These are phyloP conservation scores for Polychytrium aggregatum DNA, from an alignment of 192 early-diverging fungal genomes.

Conservation along the genomic window DNA sequence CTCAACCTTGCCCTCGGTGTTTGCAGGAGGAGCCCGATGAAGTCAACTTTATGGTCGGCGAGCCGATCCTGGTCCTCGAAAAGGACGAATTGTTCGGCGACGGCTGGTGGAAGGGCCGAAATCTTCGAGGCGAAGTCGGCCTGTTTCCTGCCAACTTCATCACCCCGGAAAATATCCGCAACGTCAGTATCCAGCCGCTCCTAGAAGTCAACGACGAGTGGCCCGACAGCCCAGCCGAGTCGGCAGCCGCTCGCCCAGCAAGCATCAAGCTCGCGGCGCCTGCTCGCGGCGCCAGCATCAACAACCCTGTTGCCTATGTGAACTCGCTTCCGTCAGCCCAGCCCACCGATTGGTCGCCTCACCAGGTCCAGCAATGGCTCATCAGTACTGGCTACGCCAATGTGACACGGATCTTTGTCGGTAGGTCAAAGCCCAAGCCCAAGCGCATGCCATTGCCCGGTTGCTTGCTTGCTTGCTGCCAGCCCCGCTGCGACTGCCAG, in stretches of 20 bases:
- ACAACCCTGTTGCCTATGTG: background rate
- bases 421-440: too few species aligned
- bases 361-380: background rate
- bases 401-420: too few species aligned
- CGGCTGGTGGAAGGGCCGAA: constrained; percentile 75
- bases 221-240: too few species aligned
- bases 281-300: background rate
- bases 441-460: too few species aligned
- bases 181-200: too few species aligned
- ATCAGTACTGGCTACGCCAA: too few species aligned
- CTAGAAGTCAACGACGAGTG: too few species aligned
- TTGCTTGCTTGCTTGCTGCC: too few species aligned
- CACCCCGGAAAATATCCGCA: constrained; percentile 13
- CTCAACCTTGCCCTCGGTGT: too few species aligned
- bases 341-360: background rate
- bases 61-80: constrained; percentile 58
- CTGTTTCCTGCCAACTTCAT: constrained; percentile 65
- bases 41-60: constrained; percentile 49
- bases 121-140: constrained; percentile 51
- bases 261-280: too few species aligned
- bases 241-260: too few species aligned
- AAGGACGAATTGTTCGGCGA: constrained; percentile 57
- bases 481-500: too few species aligned
- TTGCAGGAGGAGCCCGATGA: constrained; percentile 64
- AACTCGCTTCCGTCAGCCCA: background rate